A percentile compares a stretch with the other conserved stretches of the same genome.
phyloP scores from a whole-genome alignment of 2,329 filamentous ascomycete genomes.

The Fusarium nematophilum region DNA sequence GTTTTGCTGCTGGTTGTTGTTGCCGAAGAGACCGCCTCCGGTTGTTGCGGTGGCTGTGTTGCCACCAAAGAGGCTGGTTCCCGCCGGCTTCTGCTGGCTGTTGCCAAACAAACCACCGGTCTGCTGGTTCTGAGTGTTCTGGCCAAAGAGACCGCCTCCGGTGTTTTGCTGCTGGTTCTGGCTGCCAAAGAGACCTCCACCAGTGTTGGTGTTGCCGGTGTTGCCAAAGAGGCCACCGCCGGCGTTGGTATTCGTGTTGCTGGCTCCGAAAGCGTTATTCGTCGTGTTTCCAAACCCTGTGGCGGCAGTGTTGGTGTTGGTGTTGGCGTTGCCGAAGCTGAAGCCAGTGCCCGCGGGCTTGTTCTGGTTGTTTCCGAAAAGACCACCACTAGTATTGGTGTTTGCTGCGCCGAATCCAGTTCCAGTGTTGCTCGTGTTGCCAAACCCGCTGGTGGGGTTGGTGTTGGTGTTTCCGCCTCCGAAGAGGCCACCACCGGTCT shows the following conservation, averaged over 20 bases:
- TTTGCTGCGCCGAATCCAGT: slow-evolving; percentile 53
- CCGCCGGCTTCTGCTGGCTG: slow-evolving; percentile 53
- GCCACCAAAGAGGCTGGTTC: slow-evolving; percentile 47
- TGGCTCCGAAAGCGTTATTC: slow-evolving; percentile 43
- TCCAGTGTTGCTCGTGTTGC: slow-evolving; percentile 44
- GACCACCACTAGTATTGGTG: slow-evolving; percentile 46
- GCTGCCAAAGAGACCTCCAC: slow-evolving; percentile 60
- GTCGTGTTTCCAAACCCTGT: slow-evolving; percentile 45
- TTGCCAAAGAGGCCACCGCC: slow-evolving; percentile 57
- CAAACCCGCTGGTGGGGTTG: slow-evolving; percentile 32
- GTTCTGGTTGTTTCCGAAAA: slow-evolving; percentile 58
- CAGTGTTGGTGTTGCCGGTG: slow-evolving; percentile 49
- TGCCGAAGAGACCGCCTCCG: slow-evolving; percentile 57
- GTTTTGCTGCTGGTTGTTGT: slow-evolving; percentile 50
- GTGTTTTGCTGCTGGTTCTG: slow-evolving; percentile 45
- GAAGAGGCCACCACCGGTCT: slow-evolving; percentile 35
- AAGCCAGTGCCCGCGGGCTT: slow-evolving; percentile 53
- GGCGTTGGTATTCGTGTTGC: slow-evolving; percentile 43
- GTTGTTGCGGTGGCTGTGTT: slow-evolving; percentile 14
- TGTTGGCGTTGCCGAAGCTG: slow-evolving; percentile 57
- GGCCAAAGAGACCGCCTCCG: slow-evolving; percentile 51
- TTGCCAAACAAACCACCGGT: slow-evolving; percentile 59
- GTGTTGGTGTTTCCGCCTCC: slow-evolving; percentile 44
- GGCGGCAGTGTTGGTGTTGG: slow-evolving; percentile 33
- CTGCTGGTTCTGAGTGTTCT: slow-evolving; percentile 48